A percentile compares a stretch with the other conserved stretches of the same genome.
Evolutionary conservation across 768 basidiomycete genomes (phyloP).

Genomic region (Tricholoma flavovirens): DNA sequence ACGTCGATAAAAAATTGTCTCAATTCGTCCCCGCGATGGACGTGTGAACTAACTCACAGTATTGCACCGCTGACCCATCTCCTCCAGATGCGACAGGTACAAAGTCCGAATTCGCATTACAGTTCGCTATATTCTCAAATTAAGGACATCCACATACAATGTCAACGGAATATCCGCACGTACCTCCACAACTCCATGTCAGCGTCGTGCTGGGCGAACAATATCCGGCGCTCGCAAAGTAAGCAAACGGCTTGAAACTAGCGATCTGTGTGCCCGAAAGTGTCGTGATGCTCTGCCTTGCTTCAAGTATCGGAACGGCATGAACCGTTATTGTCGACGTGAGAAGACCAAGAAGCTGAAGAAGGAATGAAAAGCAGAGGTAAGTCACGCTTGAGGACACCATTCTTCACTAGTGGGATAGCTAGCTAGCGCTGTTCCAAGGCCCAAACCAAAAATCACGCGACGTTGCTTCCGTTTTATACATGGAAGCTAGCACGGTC

Average conservation of each 20-base stretch:
- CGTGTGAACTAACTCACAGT: slow-evolving; percentile 24
- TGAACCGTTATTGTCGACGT: not conserved
- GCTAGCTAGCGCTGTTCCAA: not conserved
- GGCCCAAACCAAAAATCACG: not conserved
- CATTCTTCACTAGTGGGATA: not conserved
- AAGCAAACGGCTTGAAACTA: slow-evolving; percentile 32
- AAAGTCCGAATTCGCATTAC: slow-evolving; percentile 36
- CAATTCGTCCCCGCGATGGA: not conserved
- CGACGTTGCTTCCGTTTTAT: not conserved
- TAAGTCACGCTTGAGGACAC: not conserved
- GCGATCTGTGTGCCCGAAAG: slow-evolving; percentile 31
- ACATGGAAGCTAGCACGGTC: not conserved
- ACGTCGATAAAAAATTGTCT: not conserved
- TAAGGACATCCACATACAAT: not conserved
- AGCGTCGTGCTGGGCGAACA: not conserved
- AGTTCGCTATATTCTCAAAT: slow-evolving; percentile 24
- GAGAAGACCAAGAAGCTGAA: not conserved
- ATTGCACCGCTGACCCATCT: slow-evolving; percentile 32
- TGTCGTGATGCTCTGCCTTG: slow-evolving; percentile 21
- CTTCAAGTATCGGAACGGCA: slow-evolving; percentile 3
- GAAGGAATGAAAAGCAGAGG: not conserved
- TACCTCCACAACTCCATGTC: not conserved
- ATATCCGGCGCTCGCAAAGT: slow-evolving; percentile 28
- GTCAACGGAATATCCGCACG: not conserved
- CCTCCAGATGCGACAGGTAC: slow-evolving; percentile 41